phyloP scores from a whole-genome alignment of 352 stramenopile genomes.

The Pythium guiyangense region DNA sequence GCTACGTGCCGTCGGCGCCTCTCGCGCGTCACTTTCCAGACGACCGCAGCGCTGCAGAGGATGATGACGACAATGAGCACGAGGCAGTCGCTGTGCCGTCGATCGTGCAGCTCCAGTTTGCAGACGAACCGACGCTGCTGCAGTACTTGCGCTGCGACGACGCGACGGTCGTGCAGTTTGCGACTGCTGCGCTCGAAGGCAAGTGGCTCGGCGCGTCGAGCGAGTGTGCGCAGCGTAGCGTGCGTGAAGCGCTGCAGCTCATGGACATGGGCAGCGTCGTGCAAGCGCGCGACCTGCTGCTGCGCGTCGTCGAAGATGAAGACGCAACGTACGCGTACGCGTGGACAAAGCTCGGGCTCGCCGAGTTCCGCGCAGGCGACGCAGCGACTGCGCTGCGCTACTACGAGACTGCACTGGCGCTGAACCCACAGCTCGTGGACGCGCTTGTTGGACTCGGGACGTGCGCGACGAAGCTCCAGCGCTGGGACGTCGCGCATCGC shows the following conservation, averaged over 20 bases:
- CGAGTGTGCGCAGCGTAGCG: constrained; percentile 26
- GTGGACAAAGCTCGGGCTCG: constrained; percentile 71
- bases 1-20: constrained; percentile 54
- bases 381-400: constrained; percentile 36
- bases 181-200: constrained; percentile 60
- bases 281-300: constrained; percentile 37
- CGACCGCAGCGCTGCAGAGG: constrained; percentile 24
- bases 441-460: constrained; percentile 70
- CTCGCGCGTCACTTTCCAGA: constrained; percentile 60
- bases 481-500: constrained; percentile 55
- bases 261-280: constrained; percentile 35
- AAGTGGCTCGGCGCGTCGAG: constrained; percentile 66
- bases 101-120: constrained; percentile 69
- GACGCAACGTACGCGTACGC: constrained; percentile 60
- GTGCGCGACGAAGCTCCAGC: constrained; percentile 60
- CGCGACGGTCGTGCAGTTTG: constrained; percentile 66
- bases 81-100: constrained; percentile 30
- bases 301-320: constrained; percentile 33
- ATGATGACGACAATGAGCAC: neutral
- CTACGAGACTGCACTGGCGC: constrained; percentile 57
- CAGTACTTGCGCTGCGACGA: constrained; percentile 65
- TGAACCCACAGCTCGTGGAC: constrained; percentile 69
- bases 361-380: constrained; percentile 64
- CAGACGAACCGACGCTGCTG: constrained; percentile 58
- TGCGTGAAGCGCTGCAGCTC: constrained; percentile 39